Percentiles rank a stretch among this genome's conserved stretches.
These are phyloP conservation scores for Vararia minispora DNA, from an alignment of 768 basidiomycete genomes.

Conservation along the genomic window DNA sequence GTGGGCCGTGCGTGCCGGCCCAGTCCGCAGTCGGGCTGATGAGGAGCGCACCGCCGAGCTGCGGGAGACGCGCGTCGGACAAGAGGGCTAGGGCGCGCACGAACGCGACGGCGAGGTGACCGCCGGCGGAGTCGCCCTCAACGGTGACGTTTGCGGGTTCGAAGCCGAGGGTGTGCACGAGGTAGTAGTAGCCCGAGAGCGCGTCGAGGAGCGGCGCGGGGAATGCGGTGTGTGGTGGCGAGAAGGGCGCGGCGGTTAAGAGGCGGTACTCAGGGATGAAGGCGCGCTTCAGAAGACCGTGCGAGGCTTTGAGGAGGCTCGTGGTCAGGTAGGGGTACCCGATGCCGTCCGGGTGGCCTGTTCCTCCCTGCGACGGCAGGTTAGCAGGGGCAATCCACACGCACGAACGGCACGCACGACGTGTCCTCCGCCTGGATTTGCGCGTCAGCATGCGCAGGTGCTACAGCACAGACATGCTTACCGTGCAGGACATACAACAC, in stretches of 20 bases:
- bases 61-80: background rate
- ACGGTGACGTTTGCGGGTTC: constrained; percentile 49
- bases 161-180: constrained; percentile 47
- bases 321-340: constrained; percentile 44
- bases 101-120: constrained; percentile 55
- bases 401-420: too few relatives aligned
- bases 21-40: constrained; percentile 9
- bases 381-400: constrained; percentile 28
- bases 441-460: constrained; percentile 38
- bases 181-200: constrained; percentile 62
- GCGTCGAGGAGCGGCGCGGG: constrained; percentile 68
- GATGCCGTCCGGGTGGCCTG: constrained; percentile 36
- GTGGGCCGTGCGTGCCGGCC: constrained; percentile 2
- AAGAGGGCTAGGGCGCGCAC: constrained; percentile 40
- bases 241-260: constrained; percentile 31
- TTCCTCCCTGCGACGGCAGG: background rate
- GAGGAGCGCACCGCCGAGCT: constrained; percentile 2
- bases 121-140: constrained; percentile 71
- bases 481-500: constrained; percentile 54
- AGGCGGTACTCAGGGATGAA: constrained; percentile 68
- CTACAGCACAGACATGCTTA: constrained; percentile 41
- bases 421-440: too few relatives aligned
- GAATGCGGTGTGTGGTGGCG: constrained; percentile 43
- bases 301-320: constrained; percentile 45
- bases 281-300: constrained; percentile 34